These are phyloP conservation scores for Clonostachys rhizophaga DNA, from an alignment of 2,329 filamentous ascomycete species.

Conservation along the genomic window DNA sequence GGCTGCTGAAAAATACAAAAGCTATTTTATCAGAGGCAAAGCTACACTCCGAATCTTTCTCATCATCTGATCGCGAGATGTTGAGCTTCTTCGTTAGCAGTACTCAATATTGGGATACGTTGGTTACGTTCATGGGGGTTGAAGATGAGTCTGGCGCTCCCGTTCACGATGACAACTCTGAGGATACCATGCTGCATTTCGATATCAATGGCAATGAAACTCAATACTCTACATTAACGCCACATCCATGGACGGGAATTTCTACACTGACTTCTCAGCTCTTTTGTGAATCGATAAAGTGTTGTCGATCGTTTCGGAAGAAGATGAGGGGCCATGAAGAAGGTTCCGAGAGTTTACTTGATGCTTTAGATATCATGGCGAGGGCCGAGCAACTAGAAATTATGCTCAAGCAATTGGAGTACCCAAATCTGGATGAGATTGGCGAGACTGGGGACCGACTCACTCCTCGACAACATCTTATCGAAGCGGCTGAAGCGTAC, in stretches of 20 bases:
- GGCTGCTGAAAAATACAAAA: constrained; percentile 22
- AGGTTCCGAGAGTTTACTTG: too few species aligned
- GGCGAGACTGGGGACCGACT: constrained; percentile 18
- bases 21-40: constrained; percentile 15
- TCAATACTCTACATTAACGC: background rate
- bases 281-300: constrained; percentile 23
- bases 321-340: constrained; percentile 6
- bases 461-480: constrained; percentile 20
- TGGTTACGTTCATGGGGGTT: constrained; percentile 25
- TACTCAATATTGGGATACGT: constrained; percentile 30
- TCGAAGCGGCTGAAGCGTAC: constrained; percentile 28
- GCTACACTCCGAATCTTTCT: constrained; percentile 1
- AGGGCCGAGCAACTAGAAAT: too few species aligned
- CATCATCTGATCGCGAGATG: constrained; percentile 13
- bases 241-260: constrained; percentile 32
- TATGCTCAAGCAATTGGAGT: too few species aligned
- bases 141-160: constrained; percentile 11
- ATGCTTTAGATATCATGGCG: too few species aligned
- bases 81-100: constrained; percentile 31
- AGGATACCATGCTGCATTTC: constrained; percentile 6
- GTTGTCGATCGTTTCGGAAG: constrained; percentile 26
- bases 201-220: too few species aligned
- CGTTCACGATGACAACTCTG: background rate
- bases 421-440: background rate
- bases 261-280: constrained; percentile 22